Conservation (phyloP, 1,284 basidiomycete species). For the Vanrija sp. region DNA sequence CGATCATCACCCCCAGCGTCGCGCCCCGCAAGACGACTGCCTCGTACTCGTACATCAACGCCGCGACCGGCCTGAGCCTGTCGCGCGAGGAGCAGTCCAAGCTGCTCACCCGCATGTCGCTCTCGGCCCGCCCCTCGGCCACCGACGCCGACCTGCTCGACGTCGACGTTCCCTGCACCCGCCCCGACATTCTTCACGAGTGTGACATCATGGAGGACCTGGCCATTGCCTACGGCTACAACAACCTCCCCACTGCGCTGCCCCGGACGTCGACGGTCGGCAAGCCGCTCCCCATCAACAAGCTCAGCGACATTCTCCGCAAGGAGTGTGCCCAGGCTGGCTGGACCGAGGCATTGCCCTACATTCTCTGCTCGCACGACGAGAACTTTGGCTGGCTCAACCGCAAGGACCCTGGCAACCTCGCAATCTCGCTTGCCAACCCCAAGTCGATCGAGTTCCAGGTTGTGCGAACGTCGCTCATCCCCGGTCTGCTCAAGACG, state of each 20-base stretch:
- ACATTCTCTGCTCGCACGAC: conserved; percentile 97
- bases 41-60: conserved; percentile 87
- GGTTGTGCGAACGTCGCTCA: conserved; percentile 89
- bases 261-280: conserved; percentile 94
- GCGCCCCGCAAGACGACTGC: conserved; percentile 68
- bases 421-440: conserved; percentile 88
- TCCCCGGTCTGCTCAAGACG: conserved; percentile 95
- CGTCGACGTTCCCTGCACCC: conserved; percentile 80
- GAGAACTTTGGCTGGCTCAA: conserved; percentile 96
- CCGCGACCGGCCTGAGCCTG: conserved; percentile 82
- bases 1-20: conserved; percentile 76
- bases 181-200: conserved; percentile 96
- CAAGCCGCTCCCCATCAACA: conserved; percentile 85
- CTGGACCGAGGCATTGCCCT: conserved; percentile 90
- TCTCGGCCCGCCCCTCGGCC: conserved; percentile 53
- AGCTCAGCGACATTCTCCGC: conserved; percentile 81
- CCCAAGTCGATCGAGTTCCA: conserved; percentile 98
- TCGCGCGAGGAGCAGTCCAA: conserved; percentile 37
- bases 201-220: conserved; percentile 98
- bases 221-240: conserved; percentile 96
- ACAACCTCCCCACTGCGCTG: conserved; percentile 88
- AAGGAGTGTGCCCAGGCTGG: conserved; percentile 89
- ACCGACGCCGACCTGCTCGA: conserved; percentile 57
- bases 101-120: conserved; percentile 45
- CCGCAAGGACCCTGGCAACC: conserved; percentile 71